Base-by-base conservation (phyloP, 257 asterid species). In the Capsicum pubescens region DNA sequence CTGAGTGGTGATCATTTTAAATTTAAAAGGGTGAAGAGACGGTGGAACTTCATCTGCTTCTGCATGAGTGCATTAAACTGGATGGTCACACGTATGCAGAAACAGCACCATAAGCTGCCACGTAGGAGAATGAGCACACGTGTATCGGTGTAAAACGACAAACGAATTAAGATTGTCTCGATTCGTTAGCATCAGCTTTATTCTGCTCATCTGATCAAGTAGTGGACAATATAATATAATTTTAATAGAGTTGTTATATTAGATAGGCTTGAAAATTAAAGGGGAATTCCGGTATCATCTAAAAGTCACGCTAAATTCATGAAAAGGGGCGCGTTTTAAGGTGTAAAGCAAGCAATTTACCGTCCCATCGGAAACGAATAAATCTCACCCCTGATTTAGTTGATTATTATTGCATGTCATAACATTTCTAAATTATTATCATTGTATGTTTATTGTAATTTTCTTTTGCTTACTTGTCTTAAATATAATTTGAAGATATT, bases 1-100 rank as follows among this genome's bases (percentile, higher is more conserved):
- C 36, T 6, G 35, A 46, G 17, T 57, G 61, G 63, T 52, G 80
- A 71, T 17, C 44, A 39, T 15, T 70, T 84, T 72, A 82, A 83
- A 84, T 26, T 71, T 82, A 55, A 82, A 83, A 84, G 72, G 8
- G 54, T 7, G 36, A 32, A 32, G 44, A 46, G 82, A 54, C 87
- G 91, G 90, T 80, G 88, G 87, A 50, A 58, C 19, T 32, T 19
- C 70, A 74, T 86, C 80, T 19, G 81, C 85, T 79, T 90, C 89
- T 91, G 95, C 94, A 90, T 90, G 97, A 81, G 26, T 76, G 26
- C 63, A 5, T 52, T 21, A 48, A 80, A 52, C 74, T 56, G 66
- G 87, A 68, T 71, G 44, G 6, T 70, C 60, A 85, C 97, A 90
- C 93, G 93, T 90, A 81, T 64, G 52, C 42, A 11, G 3, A 32